Evolutionary conservation across 805 yeast species (phyloP).

Genomic region (Ogataea nonfermentans): DNA sequence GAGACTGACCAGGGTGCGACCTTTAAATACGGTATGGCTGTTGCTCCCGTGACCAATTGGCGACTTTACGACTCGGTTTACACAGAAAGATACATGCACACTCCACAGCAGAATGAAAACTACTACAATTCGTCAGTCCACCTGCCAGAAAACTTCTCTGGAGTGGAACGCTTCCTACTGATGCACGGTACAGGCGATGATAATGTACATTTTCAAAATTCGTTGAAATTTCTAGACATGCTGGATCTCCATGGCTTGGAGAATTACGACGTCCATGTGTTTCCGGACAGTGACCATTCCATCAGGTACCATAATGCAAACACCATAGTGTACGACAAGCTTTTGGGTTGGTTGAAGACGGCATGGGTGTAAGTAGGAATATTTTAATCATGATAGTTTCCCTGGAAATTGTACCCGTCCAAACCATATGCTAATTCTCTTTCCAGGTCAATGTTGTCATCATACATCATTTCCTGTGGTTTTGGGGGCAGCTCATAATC

Average conservation of each 20-base stretch:
- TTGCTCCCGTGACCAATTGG: slow-evolving; percentile 98
- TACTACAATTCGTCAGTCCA: slow-evolving; percentile 58
- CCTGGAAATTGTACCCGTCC: slow-evolving; percentile 43
- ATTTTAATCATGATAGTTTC: slow-evolving; percentile 1
- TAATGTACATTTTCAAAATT: slow-evolving; percentile 93
- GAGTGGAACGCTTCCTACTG: slow-evolving; percentile 65
- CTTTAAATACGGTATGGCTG: slow-evolving; percentile 89
- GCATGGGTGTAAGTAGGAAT: slow-evolving; percentile 45
- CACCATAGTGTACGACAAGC: slow-evolving; percentile 64
- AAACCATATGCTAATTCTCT: slow-evolving; percentile 67
- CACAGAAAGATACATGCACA: slow-evolving; percentile 92
- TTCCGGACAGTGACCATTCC: slow-evolving; percentile 80
- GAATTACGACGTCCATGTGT: slow-evolving; percentile 75
- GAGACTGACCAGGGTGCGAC: slow-evolving; percentile 75
- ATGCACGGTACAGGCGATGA: slow-evolving; percentile 99
- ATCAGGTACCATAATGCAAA: slow-evolving; percentile 73
- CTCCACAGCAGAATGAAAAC: slow-evolving; percentile 62
- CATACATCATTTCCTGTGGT: slow-evolving; percentile 50
- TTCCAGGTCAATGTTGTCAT: slow-evolving; percentile 48
- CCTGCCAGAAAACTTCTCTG: slow-evolving; percentile 53
- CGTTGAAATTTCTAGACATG: slow-evolving; percentile 72
- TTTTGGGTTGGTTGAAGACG: slow-evolving; percentile 59
- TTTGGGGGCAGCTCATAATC: slow-evolving; percentile 58
- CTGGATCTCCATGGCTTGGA: slow-evolving; percentile 72
- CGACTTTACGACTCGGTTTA: slow-evolving; percentile 85